A percentile compares a stretch with the other conserved stretches of the same genome.
Evolutionary conservation across 495 filamentous ascomycete species (phyloP).

Genomic region (Acidiella bohemica): DNA sequence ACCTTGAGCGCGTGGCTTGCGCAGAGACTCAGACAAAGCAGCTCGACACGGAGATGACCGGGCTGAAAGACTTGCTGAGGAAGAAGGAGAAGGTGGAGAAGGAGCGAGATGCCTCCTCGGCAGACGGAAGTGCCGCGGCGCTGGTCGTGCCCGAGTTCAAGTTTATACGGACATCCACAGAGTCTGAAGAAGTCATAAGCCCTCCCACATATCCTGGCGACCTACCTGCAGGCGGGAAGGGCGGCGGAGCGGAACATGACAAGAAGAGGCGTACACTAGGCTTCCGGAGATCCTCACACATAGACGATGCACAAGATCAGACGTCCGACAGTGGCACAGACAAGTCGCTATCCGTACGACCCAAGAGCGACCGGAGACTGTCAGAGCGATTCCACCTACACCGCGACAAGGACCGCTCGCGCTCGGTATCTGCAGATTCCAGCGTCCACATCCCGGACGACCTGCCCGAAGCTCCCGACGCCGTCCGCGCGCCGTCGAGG

Average conservation of each 20-base stretch:
- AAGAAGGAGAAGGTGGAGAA: constrained; percentile 49
- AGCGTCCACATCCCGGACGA: constrained; percentile 65
- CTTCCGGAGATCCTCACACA: constrained; percentile 26
- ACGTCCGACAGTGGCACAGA: constrained; percentile 1
- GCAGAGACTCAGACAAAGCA: no score
- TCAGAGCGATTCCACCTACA: constrained; percentile 65
- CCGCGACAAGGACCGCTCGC: constrained; percentile 42
- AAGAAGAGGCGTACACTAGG: constrained; percentile 26
- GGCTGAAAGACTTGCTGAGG: constrained; percentile 55
- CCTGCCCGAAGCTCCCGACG: constrained; percentile 47
- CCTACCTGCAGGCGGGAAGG: constrained; percentile 17
- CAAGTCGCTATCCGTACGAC: constrained; percentile 28
- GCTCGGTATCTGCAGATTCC: constrained; percentile 37
- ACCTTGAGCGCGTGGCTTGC: no score
- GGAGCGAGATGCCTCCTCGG: neutral
- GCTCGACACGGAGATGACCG: no score
- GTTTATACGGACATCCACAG: constrained; percentile 73
- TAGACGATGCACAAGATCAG: constrained; percentile 14
- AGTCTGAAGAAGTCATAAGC: constrained; percentile 59
- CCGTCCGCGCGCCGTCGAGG: constrained; percentile 2
- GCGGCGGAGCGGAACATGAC: constrained; percentile 25
- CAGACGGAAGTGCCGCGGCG: constrained; percentile 14
- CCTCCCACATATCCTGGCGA: constrained; percentile 44
- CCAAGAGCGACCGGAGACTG: constrained; percentile 32
- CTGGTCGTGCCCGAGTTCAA: constrained; percentile 53